Percentiles rank a stretch among this genome's conserved stretches.
These are phyloP conservation scores for Novymonas esmeraldas DNA, from an alignment of 208 protist species.

Conservation along the genomic window DNA sequence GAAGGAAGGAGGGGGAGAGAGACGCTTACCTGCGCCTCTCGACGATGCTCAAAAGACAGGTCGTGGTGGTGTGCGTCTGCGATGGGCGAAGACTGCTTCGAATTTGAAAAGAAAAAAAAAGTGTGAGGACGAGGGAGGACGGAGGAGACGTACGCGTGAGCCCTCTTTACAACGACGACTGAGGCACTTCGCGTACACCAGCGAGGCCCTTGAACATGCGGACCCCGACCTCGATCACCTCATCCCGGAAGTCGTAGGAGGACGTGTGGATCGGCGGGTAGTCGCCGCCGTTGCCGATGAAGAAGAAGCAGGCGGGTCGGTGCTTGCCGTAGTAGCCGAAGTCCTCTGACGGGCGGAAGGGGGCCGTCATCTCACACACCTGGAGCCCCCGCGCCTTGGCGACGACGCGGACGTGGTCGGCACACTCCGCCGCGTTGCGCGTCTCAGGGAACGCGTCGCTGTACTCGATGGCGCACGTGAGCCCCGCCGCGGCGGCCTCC, in stretches of 20 bases:
- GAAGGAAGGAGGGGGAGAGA: background rate
- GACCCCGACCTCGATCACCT: conserved; percentile 37
- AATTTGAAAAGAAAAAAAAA: no score
- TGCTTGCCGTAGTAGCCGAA: conserved; percentile 48
- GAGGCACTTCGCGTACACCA: conserved; percentile 23
- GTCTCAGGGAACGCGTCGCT: conserved; percentile 50
- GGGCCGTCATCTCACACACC: conserved; percentile 32
- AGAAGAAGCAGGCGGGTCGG: conserved; percentile 43
- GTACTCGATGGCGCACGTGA: conserved; percentile 42
- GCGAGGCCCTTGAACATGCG: conserved; percentile 45
- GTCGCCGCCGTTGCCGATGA: conserved; percentile 41
- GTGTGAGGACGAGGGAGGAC: no score
- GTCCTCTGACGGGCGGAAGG: conserved; percentile 42
- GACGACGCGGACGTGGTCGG: conserved; percentile 38
- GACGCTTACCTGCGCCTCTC: no score
- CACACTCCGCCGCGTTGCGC: conserved; percentile 39
- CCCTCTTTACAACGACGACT: conserved; percentile 13
- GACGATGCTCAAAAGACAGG: no score
- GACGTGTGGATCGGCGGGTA: conserved; percentile 49
- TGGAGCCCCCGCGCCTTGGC: conserved; percentile 25
- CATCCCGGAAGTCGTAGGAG: conserved; percentile 45
- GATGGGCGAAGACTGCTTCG: no score
- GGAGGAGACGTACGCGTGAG: no score
- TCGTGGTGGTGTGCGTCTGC: no score
- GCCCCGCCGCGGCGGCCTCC: conserved; percentile 24